Conservation (phyloP, 345 rosid genomes). For the Eucalyptus sp. region DNA sequence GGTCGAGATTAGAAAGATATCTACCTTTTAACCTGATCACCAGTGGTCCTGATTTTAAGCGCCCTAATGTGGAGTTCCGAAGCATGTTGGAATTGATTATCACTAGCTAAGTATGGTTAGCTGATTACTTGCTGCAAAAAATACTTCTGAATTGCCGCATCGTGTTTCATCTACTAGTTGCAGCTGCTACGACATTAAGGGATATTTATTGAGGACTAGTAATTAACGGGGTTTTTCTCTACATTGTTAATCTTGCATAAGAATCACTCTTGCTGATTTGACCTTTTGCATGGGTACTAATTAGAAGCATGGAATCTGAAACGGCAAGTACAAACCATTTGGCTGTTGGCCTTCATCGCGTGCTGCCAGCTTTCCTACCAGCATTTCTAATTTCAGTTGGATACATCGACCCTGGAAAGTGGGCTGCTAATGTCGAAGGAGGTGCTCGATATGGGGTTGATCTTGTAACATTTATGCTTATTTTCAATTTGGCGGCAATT, state of each 20-base stretch:
- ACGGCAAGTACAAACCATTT: conserved; percentile 17
- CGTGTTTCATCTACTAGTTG: neutral
- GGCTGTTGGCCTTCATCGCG: conserved; percentile 26
- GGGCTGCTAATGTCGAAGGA: conserved; percentile 87
- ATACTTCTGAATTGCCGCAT: neutral
- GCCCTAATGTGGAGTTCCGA: neutral
- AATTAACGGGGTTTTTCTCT: neutral
- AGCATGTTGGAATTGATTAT: neutral
- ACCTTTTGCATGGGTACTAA: neutral
- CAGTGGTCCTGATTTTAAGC: neutral
- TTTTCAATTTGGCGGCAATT: conserved; percentile 76
- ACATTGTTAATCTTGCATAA: neutral
- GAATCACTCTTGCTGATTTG: neutral
- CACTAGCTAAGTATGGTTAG: neutral
- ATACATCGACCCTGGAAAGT: conserved; percentile 94
- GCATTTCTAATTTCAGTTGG: conserved; percentile 69
- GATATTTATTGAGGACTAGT: neutral
- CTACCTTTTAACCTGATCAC: neutral
- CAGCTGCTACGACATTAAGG: neutral
- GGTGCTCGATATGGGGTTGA: conserved; percentile 87
- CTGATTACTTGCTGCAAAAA: neutral
- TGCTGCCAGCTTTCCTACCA: conserved; percentile 58
- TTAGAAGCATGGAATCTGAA: conserved; percentile 62
- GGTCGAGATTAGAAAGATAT: neutral
- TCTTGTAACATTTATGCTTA: conserved; percentile 46